Base-by-base conservation (phyloP, 1,284 basidiomycete species). In the Papiliotrema nemorosa region DNA sequence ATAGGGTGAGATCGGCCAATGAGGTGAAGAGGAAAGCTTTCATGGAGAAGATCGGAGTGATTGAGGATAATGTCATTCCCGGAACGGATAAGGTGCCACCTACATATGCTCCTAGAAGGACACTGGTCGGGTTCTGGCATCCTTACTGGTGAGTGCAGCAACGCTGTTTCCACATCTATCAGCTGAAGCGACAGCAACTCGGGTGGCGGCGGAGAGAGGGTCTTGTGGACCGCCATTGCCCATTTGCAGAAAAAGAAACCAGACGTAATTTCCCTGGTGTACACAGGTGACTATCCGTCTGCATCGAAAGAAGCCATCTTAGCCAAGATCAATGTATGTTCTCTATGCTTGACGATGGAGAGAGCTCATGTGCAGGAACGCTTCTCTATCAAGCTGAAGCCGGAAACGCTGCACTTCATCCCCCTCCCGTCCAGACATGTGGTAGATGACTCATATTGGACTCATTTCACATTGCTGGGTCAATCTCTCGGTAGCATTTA, bases 191-290 rank as follows among this genome's bases (percentile, higher is more conserved):
- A 6, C 63, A 96, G 92, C 70, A 96, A 98, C 78, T 92, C 93
- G 21, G 94, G 94, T 0, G 94, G 94, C 12, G 96, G 96, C 13
- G 96, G 96, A 0, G 94, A 98, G 74, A 82, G 93, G 1, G 94
- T 99, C 0, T 77, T 99, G 0, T 99, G 92, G 91, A 86, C 89
- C 1, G 93, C 92, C 0, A 82, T 98, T 20, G 79, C 85, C 0
- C 80, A 83, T 57, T 78, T 91, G 27, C 93, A 97, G 65, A 78
- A 80, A 13, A 78, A 79, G n/a, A 80, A 90, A 50, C 81, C 82
- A 1, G 77, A 87, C 48, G 71, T 86, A 9, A 72, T 96, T n/a
- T 84, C 80, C 43, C 81, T 91, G 6, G 84, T 99, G 25, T 99
- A 98, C 73, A 92, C 86, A 24, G 94, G 96, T 3, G 92, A 97